A percentile compares a stretch with the other conserved stretches of the same genome.
Conservation (phyloP, 345 rosid species). For the Syzygium oleosum region DNA sequence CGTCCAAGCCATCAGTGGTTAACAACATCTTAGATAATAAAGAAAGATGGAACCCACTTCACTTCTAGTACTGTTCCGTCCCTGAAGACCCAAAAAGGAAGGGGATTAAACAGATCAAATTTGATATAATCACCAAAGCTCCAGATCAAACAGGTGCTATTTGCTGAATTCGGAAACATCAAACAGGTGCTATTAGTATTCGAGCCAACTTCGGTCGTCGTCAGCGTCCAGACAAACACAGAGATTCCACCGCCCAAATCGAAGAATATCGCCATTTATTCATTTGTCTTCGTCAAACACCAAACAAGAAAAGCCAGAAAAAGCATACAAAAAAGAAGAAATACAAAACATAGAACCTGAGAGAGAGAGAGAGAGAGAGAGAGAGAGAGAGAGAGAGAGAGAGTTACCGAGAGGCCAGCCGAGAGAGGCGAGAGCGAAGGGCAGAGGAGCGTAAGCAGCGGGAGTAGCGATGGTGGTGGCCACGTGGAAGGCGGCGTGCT, state of each 20-base stretch:
- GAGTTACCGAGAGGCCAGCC: constrained; percentile 41
- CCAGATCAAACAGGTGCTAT: not conserved
- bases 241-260: not conserved
- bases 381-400: no score
- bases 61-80: not conserved
- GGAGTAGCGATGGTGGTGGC: constrained; percentile 53
- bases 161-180: not conserved
- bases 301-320: not conserved
- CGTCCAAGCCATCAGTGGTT: not conserved
- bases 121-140: not conserved
- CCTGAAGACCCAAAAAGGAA: not conserved
- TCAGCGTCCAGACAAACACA: not conserved
- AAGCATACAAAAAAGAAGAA: not conserved
- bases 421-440: constrained; percentile 51
- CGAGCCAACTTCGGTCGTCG: not conserved
- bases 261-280: not conserved
- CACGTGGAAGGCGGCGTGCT: constrained; percentile 47
- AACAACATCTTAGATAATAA: not conserved
- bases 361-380: not conserved
- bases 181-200: not conserved
- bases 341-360: not conserved
- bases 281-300: not conserved
- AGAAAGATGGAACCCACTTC: not conserved
- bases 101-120: not conserved
- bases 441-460: constrained; percentile 49